These are phyloP conservation scores for Trypanosoma grayi DNA, from an alignment of 208 protist genomes.

Conservation along the genomic window DNA sequence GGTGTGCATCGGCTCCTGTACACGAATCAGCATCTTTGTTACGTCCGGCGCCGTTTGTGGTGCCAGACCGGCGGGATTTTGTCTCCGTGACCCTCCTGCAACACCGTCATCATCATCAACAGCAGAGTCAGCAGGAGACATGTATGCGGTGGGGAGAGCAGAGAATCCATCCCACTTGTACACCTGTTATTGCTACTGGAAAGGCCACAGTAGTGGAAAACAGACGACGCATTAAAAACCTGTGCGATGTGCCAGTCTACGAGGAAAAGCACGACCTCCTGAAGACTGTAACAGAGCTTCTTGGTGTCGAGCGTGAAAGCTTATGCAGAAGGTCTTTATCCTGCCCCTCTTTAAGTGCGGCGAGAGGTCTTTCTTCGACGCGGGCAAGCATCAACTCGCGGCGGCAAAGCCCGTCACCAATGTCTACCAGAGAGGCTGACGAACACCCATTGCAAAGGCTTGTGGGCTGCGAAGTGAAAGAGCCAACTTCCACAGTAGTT, in stretches of 20 bases:
- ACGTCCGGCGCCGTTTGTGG: constrained; percentile 2
- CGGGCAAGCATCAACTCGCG: neutral
- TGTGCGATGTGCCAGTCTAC: constrained; percentile 13
- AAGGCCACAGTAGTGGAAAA: constrained; percentile 5
- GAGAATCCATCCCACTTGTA: neutral
- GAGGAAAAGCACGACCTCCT: constrained; percentile 14
- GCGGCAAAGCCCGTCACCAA: neutral
- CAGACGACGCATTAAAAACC: constrained; percentile 3
- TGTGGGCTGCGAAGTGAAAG: neutral
- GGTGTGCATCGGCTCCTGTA: neutral
- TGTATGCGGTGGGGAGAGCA: constrained; percentile 1
- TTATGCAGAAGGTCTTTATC: constrained; percentile 6
- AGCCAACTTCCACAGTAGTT: neutral
- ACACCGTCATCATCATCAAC: neutral
- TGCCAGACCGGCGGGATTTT: constrained; percentile 20
- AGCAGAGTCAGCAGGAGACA: neutral
- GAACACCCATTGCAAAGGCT: neutral
- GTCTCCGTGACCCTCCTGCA: constrained; percentile 7
- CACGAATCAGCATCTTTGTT: neutral
- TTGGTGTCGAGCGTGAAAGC: constrained; percentile 16
- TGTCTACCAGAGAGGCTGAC: neutral
- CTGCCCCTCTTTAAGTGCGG: neutral
- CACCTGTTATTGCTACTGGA: neutral
- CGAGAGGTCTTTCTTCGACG: neutral
- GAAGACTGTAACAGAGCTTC: constrained; percentile 7